Conservation (phyloP, 495 filamentous ascomycete species). For the Hypoxylon subgilvum region DNA sequence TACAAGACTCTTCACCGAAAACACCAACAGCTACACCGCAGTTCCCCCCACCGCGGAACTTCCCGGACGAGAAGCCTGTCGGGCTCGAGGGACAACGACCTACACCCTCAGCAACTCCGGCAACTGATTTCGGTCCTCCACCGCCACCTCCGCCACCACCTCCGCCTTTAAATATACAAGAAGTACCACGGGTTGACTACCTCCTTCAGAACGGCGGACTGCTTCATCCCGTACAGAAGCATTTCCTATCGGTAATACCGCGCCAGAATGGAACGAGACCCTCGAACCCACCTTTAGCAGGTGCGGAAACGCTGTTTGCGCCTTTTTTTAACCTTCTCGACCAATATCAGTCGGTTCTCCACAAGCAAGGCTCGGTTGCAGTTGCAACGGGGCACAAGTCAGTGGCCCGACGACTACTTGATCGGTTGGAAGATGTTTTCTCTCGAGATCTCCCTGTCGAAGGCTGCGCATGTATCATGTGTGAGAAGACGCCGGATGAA, state of each 20-base stretch:
- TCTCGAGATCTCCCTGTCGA: slow-evolving; percentile 86
- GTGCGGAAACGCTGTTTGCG: slow-evolving; percentile 73
- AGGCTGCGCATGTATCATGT: slow-evolving; percentile 80
- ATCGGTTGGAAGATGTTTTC: slow-evolving; percentile 91
- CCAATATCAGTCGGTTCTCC: slow-evolving; percentile 81
- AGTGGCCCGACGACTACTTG: slow-evolving; percentile 88
- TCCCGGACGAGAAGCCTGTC: slow-evolving; percentile 46
- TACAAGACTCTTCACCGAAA: slow-evolving; percentile 61
- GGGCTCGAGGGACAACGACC: slow-evolving; percentile 36
- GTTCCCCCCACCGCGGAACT: slow-evolving; percentile 49
- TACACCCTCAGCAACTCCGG: slow-evolving; percentile 49
- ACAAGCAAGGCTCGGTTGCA: slow-evolving; percentile 83
- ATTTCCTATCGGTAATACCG: slow-evolving; percentile 64
- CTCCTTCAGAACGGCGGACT: slow-evolving; percentile 85
- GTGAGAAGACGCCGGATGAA: slow-evolving; percentile 62
- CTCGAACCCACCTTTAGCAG: slow-evolving; percentile 59
- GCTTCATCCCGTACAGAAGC: slow-evolving; percentile 65
- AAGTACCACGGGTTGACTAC: slow-evolving; percentile 81
- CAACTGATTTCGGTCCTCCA: slow-evolving; percentile 61
- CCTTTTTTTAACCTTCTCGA: slow-evolving; percentile 82
- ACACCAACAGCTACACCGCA: slow-evolving; percentile 62
- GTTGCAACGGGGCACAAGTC: slow-evolving; percentile 96
- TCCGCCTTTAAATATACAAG: slow-evolving; percentile 67
- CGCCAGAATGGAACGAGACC: slow-evolving; percentile 55
- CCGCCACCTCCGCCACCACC: slow-evolving; percentile 78